Evolutionary conservation across 2,329 filamentous ascomycete genomes (phyloP).

Genomic region (Fusarium austroafricanum): DNA sequence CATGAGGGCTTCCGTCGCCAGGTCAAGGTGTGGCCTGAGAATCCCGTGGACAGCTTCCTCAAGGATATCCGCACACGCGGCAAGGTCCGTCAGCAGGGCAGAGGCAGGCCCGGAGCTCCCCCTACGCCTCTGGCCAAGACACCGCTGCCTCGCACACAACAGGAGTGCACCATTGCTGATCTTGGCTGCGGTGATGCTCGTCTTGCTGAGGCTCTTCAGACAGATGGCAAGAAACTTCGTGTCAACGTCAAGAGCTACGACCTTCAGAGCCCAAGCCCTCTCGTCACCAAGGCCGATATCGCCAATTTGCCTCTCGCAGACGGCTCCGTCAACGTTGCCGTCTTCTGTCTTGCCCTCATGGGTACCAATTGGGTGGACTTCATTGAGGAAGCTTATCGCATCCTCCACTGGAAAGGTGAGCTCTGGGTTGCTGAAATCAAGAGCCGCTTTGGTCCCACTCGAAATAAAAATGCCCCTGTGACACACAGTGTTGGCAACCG

Average conservation of each 20-base stretch:
- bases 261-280: conserved; percentile 78
- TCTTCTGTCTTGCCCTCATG: conserved; percentile 98
- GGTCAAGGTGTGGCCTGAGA: conserved; percentile 95
- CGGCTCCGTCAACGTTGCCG: conserved; percentile 82
- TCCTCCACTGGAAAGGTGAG: conserved; percentile 93
- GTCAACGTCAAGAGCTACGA: conserved; percentile 87
- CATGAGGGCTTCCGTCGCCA: conserved; percentile 96
- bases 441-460: conserved; percentile 74
- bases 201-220: conserved; percentile 76
- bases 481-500: conserved; percentile 78
- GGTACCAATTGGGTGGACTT: conserved; percentile 99
- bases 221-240: conserved; percentile 72
- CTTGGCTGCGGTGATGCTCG: conserved; percentile 93
- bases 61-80: conserved; percentile 75
- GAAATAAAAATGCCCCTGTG: conserved; percentile 58
- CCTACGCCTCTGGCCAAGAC: conserved; percentile 46
- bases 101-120: conserved; percentile 47
- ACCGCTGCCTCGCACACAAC: conserved; percentile 77
- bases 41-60: conserved; percentile 92
- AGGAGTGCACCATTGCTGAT: conserved; percentile 84
- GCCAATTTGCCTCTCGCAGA: conserved; percentile 81
- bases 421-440: conserved; percentile 99
- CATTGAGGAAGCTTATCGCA: conserved; percentile 92
- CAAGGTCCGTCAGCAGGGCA: conserved; percentile 56
- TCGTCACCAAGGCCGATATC: conserved; percentile 91